Conservation (phyloP, 768 basidiomycete genomes). For the Coprinopsis sp. region DNA sequence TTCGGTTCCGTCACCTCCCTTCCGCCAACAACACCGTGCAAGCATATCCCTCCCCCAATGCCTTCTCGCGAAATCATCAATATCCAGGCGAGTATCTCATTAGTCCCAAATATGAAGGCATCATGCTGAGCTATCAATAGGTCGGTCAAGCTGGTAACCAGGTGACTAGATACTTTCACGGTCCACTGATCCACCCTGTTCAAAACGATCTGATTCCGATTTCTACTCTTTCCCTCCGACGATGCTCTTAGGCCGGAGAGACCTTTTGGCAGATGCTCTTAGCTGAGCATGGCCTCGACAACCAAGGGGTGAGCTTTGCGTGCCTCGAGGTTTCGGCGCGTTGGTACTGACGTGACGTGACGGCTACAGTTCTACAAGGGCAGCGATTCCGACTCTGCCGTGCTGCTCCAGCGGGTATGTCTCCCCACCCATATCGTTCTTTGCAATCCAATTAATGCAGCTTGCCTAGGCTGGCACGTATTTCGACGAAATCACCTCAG, state of each 20-base stretch:
- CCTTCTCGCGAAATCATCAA: conserved; percentile 76
- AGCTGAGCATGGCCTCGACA: conserved; percentile 78
- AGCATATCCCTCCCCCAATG: conserved; percentile 57
- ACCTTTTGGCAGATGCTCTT: conserved; percentile 88
- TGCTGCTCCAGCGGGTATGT: conserved; percentile 25
- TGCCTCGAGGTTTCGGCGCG: neutral
- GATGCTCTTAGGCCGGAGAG: conserved; percentile 59
- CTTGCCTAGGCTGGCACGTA: conserved; percentile 66
- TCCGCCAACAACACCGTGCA: neutral
- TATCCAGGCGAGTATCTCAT: conserved; percentile 51
- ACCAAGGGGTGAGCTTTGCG: conserved; percentile 51
- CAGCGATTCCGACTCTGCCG: conserved; percentile 42
- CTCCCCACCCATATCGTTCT: neutral
- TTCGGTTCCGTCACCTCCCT: neutral
- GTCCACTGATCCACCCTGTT: conserved; percentile 12
- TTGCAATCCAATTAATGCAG: neutral
- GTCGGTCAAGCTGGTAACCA: conserved; percentile 67
- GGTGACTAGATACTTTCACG: conserved; percentile 20
- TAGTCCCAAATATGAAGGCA: neutral
- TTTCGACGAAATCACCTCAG: conserved; percentile 64
- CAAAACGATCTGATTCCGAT: conserved; percentile 6
- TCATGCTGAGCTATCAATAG: conserved; percentile 29
- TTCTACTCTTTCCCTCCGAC: conserved; percentile 7
- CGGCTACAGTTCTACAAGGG: conserved; percentile 72
- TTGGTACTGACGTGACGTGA: conserved; percentile 1